These are phyloP conservation scores for Sclerospora graminicola DNA, from an alignment of 352 stramenopile species.

Conservation along the genomic window DNA sequence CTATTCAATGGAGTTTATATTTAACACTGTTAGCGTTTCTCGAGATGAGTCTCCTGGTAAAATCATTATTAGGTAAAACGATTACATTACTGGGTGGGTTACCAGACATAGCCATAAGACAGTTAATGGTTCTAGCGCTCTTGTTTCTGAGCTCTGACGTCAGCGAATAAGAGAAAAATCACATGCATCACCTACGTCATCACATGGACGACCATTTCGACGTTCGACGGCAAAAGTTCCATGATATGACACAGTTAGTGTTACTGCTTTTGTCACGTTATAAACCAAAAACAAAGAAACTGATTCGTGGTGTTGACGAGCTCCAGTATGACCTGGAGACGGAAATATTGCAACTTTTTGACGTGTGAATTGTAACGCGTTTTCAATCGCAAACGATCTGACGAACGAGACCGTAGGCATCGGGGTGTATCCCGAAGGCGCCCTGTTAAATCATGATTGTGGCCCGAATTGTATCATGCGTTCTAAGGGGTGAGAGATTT, in stretches of 20 bases:
- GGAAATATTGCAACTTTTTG: conserved; percentile 44
- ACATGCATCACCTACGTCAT: conserved; percentile 31
- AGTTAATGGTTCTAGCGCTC: too few relatives aligned
- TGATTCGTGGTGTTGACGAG: conserved; percentile 12
- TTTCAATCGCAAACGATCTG: conserved; percentile 46
- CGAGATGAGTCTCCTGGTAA: too few relatives aligned
- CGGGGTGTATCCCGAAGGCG: conserved; percentile 46
- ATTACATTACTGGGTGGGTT: too few relatives aligned
- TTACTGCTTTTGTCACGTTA: conserved; percentile 38
- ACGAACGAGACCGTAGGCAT: conserved; percentile 42
- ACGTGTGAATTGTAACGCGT: conserved; percentile 76
- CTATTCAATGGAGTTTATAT: too few relatives aligned
- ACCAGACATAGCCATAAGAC: too few relatives aligned
- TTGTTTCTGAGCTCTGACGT: neutral
- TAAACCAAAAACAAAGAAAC: conserved; percentile 17
- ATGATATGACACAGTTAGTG: conserved; percentile 55
- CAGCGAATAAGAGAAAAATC: conserved; percentile 3
- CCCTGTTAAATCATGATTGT: conserved; percentile 73
- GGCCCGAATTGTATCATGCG: conserved; percentile 63
- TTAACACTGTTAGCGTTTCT: too few relatives aligned
- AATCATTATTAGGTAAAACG: too few relatives aligned
- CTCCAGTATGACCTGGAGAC: conserved; percentile 20
- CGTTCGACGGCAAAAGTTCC: conserved; percentile 27
- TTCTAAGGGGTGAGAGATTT: conserved; percentile 35
- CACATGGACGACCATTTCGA: conserved; percentile 35